phyloP scores from a whole-genome alignment of 139 green algal species.

The Nannochloris sp. region DNA sequence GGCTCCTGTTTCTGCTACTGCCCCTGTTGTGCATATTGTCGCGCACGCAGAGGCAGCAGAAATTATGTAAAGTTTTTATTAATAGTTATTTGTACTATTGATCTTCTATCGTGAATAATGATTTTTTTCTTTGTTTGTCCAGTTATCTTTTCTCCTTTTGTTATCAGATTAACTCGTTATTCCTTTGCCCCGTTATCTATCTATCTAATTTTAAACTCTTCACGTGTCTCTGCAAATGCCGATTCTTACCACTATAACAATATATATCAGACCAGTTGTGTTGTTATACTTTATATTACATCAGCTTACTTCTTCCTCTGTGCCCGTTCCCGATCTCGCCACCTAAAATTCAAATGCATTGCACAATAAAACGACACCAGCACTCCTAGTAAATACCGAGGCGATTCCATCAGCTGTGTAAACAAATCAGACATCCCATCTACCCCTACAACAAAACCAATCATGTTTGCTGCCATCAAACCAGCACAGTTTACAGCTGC shows the following conservation, averaged over 20 bases:
- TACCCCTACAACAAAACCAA: constrained; percentile 62
- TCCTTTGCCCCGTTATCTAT: too few relatives aligned
- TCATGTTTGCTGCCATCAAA: constrained; percentile 78
- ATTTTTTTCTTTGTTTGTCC: too few relatives aligned
- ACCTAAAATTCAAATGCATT: constrained; percentile 68
- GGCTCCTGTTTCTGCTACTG: too few relatives aligned
- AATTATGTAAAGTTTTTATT: too few relatives aligned
- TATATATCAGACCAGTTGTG: background rate
- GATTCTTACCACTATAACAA: background rate
- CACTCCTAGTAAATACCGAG: constrained; percentile 28
- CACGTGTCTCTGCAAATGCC: too few relatives aligned
- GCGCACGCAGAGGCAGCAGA: too few relatives aligned
- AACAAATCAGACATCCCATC: constrained; percentile 12
- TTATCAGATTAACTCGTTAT: too few relatives aligned
- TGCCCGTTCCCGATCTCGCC: background rate
- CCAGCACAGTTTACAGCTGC: constrained; percentile 57
- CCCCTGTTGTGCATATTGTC: too few relatives aligned
- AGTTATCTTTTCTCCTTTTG: too few relatives aligned
- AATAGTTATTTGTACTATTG: too few relatives aligned
- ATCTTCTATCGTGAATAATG: too few relatives aligned
- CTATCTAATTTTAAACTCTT: too few relatives aligned
- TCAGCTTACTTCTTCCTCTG: background rate
- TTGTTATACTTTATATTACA: background rate
- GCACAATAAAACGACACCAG: constrained; percentile 58
- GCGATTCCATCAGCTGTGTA: constrained; percentile 34